Evolutionary conservation across 176 grass and related monocot genomes (phyloP).

Genomic region (Oryza nivara): DNA sequence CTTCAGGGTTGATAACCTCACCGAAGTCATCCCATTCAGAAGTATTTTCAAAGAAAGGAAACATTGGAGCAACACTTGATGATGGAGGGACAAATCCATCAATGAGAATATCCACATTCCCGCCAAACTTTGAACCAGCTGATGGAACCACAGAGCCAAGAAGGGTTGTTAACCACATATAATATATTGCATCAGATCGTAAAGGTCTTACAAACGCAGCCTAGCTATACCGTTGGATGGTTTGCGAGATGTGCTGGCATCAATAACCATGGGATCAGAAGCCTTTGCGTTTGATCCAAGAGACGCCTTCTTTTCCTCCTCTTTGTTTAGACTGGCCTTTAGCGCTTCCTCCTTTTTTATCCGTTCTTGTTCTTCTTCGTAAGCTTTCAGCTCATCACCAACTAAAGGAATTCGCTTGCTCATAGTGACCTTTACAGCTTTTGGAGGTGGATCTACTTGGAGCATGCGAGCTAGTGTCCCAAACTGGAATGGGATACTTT

Average conservation of each 20-base stretch:
- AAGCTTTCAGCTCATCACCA: conserved; percentile 91
- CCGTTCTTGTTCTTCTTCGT: conserved; percentile 85
- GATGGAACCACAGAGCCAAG: conserved; percentile 51
- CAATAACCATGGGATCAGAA: conserved; percentile 68
- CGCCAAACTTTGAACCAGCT: conserved; percentile 54
- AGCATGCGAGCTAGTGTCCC: conserved; percentile 98
- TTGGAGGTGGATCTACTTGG: conserved; percentile 97
- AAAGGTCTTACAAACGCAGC: conserved; percentile 11
- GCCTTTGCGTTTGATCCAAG: conserved; percentile 65
- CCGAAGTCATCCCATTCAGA: conserved; percentile 98
- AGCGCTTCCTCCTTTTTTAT: conserved; percentile 80
- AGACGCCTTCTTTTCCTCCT: conserved; percentile 77
- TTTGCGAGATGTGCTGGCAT: conserved; percentile 62
- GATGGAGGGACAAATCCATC: conserved; percentile 92
- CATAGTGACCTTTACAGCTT: conserved; percentile 94
- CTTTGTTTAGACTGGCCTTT: conserved; percentile 70
- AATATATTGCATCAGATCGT: conserved; percentile 12
- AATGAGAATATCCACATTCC: conserved; percentile 80
- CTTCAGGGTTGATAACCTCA: conserved; percentile 97
- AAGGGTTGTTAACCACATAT: conserved; percentile 29
- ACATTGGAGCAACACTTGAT: conserved; percentile 86
- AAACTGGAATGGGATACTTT: conserved; percentile 59
- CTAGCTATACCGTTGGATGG: conserved; percentile 62
- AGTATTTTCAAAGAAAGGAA: conserved; percentile 91
- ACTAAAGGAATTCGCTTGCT: conserved; percentile 86